phyloP scores from a whole-genome alignment of 257 asterid genomes.

The Nicotiana obtusifolia region DNA sequence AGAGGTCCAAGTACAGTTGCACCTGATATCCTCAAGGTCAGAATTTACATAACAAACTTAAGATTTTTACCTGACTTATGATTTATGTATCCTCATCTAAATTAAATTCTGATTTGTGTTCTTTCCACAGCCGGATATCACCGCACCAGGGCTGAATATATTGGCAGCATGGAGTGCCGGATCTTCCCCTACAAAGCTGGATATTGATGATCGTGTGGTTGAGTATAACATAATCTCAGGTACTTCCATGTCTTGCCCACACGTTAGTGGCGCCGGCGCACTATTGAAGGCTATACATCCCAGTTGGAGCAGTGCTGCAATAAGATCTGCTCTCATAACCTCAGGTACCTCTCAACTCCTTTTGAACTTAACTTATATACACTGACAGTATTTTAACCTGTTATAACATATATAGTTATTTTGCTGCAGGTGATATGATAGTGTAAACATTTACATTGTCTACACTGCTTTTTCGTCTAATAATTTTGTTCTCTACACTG shows the following conservation, averaged over 20 bases:
- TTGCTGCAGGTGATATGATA: too few species aligned
- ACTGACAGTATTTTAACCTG: not conserved
- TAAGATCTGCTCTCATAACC: conserved; percentile 82
- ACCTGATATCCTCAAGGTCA: conserved; percentile 40
- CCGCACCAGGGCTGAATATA: conserved; percentile 84
- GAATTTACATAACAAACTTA: not conserved
- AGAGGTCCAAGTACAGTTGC: conserved; percentile 39
- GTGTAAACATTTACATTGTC: too few species aligned
- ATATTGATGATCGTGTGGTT: conserved; percentile 44
- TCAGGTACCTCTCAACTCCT: conserved; percentile 37
- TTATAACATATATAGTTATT: too few species aligned
- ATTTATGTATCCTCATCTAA: not conserved
- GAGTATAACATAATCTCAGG: conserved; percentile 72
- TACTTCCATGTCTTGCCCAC: conserved; percentile 96
- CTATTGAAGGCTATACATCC: conserved; percentile 87
- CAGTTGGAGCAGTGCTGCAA: conserved; percentile 91
- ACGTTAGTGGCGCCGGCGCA: conserved; percentile 65
- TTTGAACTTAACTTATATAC: not conserved
- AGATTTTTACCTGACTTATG: not conserved
- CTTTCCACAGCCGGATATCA: conserved; percentile 70
- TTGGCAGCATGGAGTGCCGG: conserved; percentile 98
- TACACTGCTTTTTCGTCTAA: not conserved
- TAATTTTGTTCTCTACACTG: not conserved
- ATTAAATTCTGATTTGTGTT: not conserved
- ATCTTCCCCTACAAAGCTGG: conserved; percentile 65